Percentiles rank a stretch among this genome's conserved stretches.
Evolutionary conservation across 2,329 filamentous ascomycete genomes (phyloP).

Genomic region (Scorias spongiosa): DNA sequence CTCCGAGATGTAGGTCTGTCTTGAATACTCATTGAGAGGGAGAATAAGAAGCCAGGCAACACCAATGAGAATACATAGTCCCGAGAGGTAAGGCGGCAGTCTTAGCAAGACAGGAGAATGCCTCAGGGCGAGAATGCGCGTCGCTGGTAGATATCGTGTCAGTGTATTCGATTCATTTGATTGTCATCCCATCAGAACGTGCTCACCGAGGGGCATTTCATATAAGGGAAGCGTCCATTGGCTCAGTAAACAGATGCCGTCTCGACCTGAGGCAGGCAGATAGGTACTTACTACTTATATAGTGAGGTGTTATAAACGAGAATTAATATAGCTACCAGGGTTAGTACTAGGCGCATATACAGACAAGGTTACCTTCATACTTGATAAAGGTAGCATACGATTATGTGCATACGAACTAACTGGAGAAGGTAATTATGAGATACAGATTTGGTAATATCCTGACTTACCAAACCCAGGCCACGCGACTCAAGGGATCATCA

Average conservation of each 20-base stretch:
- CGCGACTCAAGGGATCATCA: no score
- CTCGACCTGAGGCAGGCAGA: no score
- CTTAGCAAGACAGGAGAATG: slow-evolving; percentile 69
- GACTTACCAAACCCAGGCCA: no score
- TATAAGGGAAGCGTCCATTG: neutral
- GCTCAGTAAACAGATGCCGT: neutral
- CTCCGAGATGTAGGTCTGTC: slow-evolving; percentile 89
- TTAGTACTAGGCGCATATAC: no score
- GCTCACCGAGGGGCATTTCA: neutral
- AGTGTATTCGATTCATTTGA: neutral
- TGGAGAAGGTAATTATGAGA: no score
- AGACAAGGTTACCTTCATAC: no score
- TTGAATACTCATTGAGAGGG: slow-evolving; percentile 78
- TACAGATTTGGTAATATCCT: no score
- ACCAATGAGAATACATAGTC: slow-evolving; percentile 70
- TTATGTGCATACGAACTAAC: no score
- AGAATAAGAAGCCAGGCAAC: slow-evolving; percentile 81
- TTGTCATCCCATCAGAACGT: neutral
- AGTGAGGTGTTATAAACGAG: no score
- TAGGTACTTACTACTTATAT: no score
- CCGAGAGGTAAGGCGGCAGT: slow-evolving; percentile 74
- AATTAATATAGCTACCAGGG: no score
- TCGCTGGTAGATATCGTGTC: slow-evolving; percentile 14
- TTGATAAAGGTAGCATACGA: no score
- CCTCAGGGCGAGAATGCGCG: slow-evolving; percentile 52